These are phyloP conservation scores for Lathyrus oleraceus DNA, from an alignment of 306 rosid species.

Conservation along the genomic window DNA sequence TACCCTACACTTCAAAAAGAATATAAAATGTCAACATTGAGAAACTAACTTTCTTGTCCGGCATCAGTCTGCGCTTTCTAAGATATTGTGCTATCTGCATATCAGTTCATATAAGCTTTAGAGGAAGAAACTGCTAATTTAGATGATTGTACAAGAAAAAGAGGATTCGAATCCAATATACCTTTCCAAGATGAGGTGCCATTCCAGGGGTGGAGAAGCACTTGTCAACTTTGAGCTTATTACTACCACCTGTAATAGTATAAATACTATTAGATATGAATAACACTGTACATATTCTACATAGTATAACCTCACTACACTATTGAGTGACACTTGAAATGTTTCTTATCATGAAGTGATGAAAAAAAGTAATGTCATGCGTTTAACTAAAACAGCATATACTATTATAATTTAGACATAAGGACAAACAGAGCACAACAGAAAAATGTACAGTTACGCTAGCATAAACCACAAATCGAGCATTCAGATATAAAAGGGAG, in stretches of 20 bases:
- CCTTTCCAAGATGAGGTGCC: conserved; percentile 95
- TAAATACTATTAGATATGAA: conserved; percentile 33
- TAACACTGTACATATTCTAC: conserved; percentile 9
- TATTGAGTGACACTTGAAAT: conserved; percentile 1
- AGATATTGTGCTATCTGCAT: conserved; percentile 89
- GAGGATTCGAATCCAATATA: conserved; percentile 35
- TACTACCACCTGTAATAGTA: conserved; percentile 57
- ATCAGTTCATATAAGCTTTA: conserved; percentile 37
- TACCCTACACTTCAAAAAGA: conserved; percentile 26
- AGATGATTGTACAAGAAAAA: conserved; percentile 25
- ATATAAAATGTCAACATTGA: conserved; percentile 31
- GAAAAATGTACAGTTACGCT: background rate
- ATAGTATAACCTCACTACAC: conserved; percentile 24
- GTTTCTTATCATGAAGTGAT: background rate
- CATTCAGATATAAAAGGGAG: background rate
- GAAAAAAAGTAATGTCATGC: conserved; percentile 9
- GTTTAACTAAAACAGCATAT: background rate
- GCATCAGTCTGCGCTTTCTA: conserved; percentile 92
- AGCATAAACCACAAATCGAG: conserved; percentile 8
- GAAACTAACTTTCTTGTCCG: conserved; percentile 87
- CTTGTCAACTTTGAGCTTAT: conserved; percentile 90
- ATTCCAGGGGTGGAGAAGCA: conserved; percentile 97
- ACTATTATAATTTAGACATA: background rate
- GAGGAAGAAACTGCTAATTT: conserved; percentile 28
- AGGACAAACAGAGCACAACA: background rate